A percentile compares a stretch with the other conserved stretches of the same genome.
phyloP scores from a whole-genome alignment of 2,329 filamentous ascomycete genomes.

The Decorospora gaudefroyi region DNA sequence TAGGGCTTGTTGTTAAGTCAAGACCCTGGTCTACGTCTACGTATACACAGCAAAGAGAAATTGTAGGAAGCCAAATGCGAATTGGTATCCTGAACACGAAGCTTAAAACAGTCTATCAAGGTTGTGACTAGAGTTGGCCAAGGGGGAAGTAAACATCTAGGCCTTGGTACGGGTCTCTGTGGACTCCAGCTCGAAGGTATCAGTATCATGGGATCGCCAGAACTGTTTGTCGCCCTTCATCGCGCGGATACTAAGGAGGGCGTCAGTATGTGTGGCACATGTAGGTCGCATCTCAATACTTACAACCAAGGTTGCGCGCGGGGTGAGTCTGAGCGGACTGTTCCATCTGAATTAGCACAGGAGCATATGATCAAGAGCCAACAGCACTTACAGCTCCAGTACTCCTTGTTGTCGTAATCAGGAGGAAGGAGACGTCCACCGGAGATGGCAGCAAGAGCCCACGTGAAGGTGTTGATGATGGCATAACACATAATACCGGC shows the following conservation, averaged over 20 bases:
- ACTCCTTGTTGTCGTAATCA: slow-evolving; percentile 37
- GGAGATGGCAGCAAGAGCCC: slow-evolving; percentile 25
- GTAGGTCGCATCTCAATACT: too few relatives aligned
- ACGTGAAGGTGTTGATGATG: slow-evolving; percentile 72
- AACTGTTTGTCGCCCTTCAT: slow-evolving; percentile 32
- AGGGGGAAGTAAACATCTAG: not conserved
- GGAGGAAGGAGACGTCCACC: slow-evolving; percentile 28
- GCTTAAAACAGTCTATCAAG: too few relatives aligned
- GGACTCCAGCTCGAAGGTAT: slow-evolving; percentile 32
- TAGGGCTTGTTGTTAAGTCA: too few relatives aligned
- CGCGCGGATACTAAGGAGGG: slow-evolving; percentile 29
- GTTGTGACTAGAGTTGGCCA: too few relatives aligned
- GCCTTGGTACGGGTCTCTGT: slow-evolving; percentile 15
- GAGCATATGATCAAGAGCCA: not conserved
- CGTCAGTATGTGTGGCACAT: too few relatives aligned
- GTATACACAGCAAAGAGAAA: too few relatives aligned
- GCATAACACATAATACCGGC: slow-evolving; percentile 77
- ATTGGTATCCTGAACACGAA: too few relatives aligned
- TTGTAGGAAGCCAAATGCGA: too few relatives aligned
- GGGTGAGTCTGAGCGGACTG: slow-evolving; percentile 29
- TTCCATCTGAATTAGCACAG: slow-evolving; percentile 6
- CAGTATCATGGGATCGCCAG: slow-evolving; percentile 26
- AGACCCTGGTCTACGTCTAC: too few relatives aligned
- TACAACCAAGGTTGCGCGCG: slow-evolving; percentile 36
- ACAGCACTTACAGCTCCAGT: slow-evolving; percentile 34